A percentile compares a stretch with the other conserved stretches of the same genome.
phyloP scores from a whole-genome alignment of 1,284 basidiomycete species.

The Sporisorium graminicola region DNA sequence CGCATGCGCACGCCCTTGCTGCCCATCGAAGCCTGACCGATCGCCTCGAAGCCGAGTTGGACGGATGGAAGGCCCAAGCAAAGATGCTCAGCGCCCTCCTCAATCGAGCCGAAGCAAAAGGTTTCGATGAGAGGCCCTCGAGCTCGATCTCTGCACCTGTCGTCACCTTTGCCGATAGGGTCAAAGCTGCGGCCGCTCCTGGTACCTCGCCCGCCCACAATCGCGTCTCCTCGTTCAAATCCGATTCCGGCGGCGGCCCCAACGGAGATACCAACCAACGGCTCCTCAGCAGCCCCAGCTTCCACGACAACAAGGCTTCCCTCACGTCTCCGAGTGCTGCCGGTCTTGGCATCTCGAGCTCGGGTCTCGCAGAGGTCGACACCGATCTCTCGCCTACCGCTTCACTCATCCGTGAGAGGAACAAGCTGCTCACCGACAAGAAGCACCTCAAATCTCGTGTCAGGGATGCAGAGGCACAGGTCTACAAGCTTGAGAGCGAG shows the following conservation, averaged over 20 bases:
- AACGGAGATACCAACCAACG: slow-evolving; percentile 23
- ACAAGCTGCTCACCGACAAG: slow-evolving; percentile 67
- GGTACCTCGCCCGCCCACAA: slow-evolving; percentile 23
- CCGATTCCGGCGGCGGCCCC: slow-evolving; percentile 8
- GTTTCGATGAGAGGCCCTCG: slow-evolving; percentile 47
- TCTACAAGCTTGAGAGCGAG: slow-evolving; percentile 64
- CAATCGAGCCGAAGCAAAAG: slow-evolving; percentile 53
- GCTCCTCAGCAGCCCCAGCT: slow-evolving; percentile 38
- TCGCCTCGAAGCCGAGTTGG: slow-evolving; percentile 65
- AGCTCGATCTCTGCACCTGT: slow-evolving; percentile 18
- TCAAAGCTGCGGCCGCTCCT: slow-evolving; percentile 34
- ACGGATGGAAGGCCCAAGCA: slow-evolving; percentile 63
- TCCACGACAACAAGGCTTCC: slow-evolving; percentile 15
- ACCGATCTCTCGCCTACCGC: slow-evolving; percentile 47
- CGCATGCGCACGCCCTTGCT: slow-evolving; percentile 58
- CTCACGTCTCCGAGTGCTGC: slow-evolving; percentile 23
- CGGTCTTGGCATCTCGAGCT: slow-evolving; percentile 43
- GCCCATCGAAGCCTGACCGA: slow-evolving; percentile 57
- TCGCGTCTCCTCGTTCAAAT: slow-evolving; percentile 34
- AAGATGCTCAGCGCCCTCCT: slow-evolving; percentile 65
- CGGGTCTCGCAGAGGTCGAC: slow-evolving; percentile 33
- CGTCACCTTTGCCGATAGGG: slow-evolving; percentile 36
- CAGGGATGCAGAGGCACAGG: slow-evolving; percentile 65
- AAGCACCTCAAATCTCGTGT: slow-evolving; percentile 64
- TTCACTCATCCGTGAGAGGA: slow-evolving; percentile 60